phyloP scores from a whole-genome alignment of 2,329 filamentous ascomycete genomes.

The Penicillium occitanis region DNA sequence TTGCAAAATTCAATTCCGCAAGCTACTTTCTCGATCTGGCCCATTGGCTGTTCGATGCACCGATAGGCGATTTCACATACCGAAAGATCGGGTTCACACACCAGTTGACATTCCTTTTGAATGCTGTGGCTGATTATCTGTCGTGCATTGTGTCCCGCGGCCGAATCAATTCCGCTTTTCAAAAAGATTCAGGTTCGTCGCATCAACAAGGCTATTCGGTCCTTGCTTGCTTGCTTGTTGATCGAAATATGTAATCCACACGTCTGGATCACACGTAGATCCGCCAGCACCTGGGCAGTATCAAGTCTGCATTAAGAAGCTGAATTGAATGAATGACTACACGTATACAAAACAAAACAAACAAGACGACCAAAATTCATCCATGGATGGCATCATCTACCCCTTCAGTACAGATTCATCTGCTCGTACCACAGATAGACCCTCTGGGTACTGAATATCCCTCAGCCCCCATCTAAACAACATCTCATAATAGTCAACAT shows the following conservation, averaged over 20 bases:
- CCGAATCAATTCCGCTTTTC: not conserved
- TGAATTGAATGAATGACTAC: not conserved
- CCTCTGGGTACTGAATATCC: not conserved
- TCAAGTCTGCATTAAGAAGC: not conserved
- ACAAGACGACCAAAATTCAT: not conserved
- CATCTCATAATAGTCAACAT: constrained; percentile 13
- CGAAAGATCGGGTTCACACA: not conserved
- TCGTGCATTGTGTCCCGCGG: not conserved
- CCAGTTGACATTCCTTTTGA: not conserved
- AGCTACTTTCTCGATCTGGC: not conserved
- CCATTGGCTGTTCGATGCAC: not conserved
- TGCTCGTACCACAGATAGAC: constrained; percentile 3
- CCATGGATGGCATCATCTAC: not conserved
- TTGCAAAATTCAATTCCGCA: not conserved
- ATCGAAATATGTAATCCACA: not conserved
- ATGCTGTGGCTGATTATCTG: not conserved
- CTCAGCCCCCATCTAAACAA: constrained; percentile 11
- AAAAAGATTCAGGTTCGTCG: not conserved
- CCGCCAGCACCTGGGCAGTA: too few species aligned
- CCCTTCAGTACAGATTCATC: not conserved
- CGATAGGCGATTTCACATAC: not conserved
- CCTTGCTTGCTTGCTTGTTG: not conserved
- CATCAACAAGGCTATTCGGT: not conserved
- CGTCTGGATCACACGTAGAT: not conserved
- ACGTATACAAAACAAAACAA: not conserved